Evolutionary conservation across 2,329 filamentous ascomycete genomes (phyloP).

Genomic region (Lecanosticta acicola): DNA sequence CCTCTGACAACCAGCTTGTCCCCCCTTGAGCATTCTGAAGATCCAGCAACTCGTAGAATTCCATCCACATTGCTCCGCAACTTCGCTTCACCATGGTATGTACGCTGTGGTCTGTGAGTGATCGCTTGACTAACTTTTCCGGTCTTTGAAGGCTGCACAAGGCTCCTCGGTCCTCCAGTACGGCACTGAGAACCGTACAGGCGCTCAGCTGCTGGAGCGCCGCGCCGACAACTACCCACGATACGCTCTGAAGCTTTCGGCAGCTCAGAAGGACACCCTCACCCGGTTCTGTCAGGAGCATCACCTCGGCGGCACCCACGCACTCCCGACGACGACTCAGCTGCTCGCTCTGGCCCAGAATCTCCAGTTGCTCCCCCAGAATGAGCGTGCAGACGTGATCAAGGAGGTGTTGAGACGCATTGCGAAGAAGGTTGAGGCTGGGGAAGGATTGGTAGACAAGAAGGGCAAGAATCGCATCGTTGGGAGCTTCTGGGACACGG

Average conservation of each 20-base stretch:
- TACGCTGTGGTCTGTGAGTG: too few species aligned
- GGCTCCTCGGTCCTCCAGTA: too few species aligned
- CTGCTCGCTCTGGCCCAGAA: background rate
- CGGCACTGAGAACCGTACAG: too few species aligned
- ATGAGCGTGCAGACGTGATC: background rate
- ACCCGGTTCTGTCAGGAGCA: background rate
- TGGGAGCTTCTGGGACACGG: background rate
- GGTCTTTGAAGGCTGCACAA: too few species aligned
- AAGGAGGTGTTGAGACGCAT: background rate
- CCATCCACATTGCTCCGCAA: too few species aligned
- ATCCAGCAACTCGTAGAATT: too few species aligned
- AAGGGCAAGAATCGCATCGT: background rate
- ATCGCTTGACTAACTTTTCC: too few species aligned
- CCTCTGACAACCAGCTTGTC: too few species aligned
- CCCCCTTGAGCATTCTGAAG: too few species aligned
- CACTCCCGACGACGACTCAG: background rate
- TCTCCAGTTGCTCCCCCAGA: background rate
- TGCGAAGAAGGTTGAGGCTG: background rate
- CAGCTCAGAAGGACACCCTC: background rate
- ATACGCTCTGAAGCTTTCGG: background rate
- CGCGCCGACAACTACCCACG: background rate
- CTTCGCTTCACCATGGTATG: too few species aligned
- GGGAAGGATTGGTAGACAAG: background rate
- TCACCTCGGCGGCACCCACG: background rate
- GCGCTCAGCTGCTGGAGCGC: background rate